Conservation (phyloP, 1,284 basidiomycete genomes). For the Austroboletus niveus region DNA sequence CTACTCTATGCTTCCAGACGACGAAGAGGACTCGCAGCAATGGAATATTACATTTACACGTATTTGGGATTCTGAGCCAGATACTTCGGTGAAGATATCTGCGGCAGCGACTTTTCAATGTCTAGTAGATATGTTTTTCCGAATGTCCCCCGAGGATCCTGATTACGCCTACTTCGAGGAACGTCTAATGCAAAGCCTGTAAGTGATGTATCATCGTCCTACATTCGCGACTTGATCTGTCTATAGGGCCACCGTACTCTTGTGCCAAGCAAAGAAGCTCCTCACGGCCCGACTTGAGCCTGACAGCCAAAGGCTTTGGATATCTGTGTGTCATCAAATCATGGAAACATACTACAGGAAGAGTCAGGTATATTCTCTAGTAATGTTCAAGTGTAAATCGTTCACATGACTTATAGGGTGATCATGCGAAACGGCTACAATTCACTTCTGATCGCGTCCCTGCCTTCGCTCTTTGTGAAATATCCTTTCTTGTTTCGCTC, state of each 20-base stretch:
- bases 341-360: conserved; percentile 53
- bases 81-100: conserved; percentile 64
- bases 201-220: conserved; percentile 8
- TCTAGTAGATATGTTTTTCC: conserved; percentile 45
- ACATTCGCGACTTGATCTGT: conserved; percentile 6
- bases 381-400: background rate
- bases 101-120: conserved; percentile 47
- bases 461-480: conserved; percentile 65
- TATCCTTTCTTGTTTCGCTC: conserved; percentile 67
- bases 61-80: conserved; percentile 61
- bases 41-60: conserved; percentile 49
- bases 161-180: conserved; percentile 32
- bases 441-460: conserved; percentile 50
- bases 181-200: conserved; percentile 38
- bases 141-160: conserved; percentile 40
- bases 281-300: conserved; percentile 56
- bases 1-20: conserved; percentile 43
- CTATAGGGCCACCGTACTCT: conserved; percentile 52
- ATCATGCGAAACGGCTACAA: conserved; percentile 49
- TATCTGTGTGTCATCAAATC: conserved; percentile 58
- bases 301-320: conserved; percentile 65
- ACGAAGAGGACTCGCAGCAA: conserved; percentile 37
- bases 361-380: conserved; percentile 40
- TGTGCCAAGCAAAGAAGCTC: conserved; percentile 57
- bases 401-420: conserved; percentile 32